Percentiles rank a stretch among this genome's conserved stretches.
Conservation (phyloP, 305 asterid species). For the Fraxinus latifolia region DNA sequence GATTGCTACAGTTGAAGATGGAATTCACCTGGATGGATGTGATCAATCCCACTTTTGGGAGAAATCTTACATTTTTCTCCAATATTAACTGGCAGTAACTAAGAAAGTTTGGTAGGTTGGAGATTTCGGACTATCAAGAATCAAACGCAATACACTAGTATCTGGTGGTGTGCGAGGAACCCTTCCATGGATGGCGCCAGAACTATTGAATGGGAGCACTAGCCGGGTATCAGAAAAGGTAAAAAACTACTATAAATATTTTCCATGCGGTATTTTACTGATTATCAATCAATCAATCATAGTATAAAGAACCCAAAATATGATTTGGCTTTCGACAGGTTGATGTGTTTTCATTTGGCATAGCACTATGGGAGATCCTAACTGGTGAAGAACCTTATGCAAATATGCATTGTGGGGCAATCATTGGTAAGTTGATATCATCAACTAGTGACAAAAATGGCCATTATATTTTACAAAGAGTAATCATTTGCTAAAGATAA, state of each 20-base stretch:
- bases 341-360: constrained; percentile 81
- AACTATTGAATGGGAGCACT: constrained; percentile 64
- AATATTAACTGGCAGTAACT: constrained; percentile 16
- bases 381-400: constrained; percentile 79
- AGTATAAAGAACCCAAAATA: constrained; percentile 11
- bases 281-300: neutral
- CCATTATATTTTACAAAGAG: neutral
- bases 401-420: constrained; percentile 78
- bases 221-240: constrained; percentile 70
- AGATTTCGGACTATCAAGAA: constrained; percentile 75
- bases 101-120: constrained; percentile 53
- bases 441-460: constrained; percentile 12
- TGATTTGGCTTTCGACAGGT: constrained; percentile 46
- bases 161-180: constrained; percentile 85
- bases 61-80: neutral
- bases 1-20: neutral
- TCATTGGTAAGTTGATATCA: constrained; percentile 50
- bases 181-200: constrained; percentile 92
- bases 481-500: constrained; percentile 12
- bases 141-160: constrained; percentile 68
- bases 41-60: constrained; percentile 12
- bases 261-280: constrained; percentile 2
- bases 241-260: constrained; percentile 21
- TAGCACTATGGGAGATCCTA: constrained; percentile 73
- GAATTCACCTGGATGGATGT: neutral